phyloP scores from a whole-genome alignment of 441 rosid species.

The Eruca vesicaria region DNA sequence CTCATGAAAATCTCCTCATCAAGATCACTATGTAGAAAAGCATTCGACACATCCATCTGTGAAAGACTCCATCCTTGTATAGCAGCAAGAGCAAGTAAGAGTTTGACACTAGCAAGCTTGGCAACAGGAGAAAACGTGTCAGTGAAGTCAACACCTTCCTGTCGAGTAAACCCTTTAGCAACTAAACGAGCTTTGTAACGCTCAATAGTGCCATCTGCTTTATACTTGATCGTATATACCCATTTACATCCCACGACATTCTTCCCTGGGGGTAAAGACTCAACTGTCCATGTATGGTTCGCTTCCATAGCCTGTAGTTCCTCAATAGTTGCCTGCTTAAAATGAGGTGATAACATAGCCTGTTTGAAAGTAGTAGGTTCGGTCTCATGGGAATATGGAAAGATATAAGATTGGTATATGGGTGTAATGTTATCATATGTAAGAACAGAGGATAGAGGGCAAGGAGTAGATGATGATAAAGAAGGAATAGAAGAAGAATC shows the following conservation, averaged over 20 bases:
- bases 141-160: background rate
- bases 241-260: background rate
- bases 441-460: background rate
- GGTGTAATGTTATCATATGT: background rate
- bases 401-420: background rate
- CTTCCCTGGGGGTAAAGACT: background rate
- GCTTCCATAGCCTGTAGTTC: background rate
- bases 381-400: background rate
- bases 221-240: background rate
- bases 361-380: background rate
- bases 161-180: background rate
- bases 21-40: background rate
- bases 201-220: background rate
- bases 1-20: background rate
- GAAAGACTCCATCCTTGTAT: background rate
- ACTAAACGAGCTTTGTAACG: background rate
- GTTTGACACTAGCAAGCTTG: background rate
- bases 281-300: background rate
- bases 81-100: background rate
- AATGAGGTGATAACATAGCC: background rate
- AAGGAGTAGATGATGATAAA: background rate
- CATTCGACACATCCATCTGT: background rate
- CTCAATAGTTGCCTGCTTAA: background rate
- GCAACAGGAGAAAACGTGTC: background rate
- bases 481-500: background rate